Conservation (phyloP, 2,329 filamentous ascomycete genomes). For the Blastomyces silverae region DNA sequence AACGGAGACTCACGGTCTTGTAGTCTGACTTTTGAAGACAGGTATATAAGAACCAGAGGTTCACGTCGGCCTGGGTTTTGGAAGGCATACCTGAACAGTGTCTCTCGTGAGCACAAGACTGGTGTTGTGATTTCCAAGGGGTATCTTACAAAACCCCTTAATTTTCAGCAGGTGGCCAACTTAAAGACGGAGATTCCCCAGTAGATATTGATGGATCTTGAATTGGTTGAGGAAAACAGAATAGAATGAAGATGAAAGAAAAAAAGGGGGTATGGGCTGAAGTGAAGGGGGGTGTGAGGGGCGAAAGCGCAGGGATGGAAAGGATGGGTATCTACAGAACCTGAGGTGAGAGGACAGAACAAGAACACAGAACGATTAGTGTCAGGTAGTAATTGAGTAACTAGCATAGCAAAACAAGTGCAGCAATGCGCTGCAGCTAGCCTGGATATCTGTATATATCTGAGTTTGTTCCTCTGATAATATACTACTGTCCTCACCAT, state of each 20-base stretch:
- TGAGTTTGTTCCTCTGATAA: not conserved
- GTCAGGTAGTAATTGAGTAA: not conserved
- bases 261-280: not conserved
- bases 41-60: slow-evolving; percentile 39
- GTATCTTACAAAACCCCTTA: not conserved
- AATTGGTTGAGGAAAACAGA: not conserved
- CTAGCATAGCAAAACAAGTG: not conserved
- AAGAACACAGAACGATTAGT: not conserved
- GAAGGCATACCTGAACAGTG: slow-evolving; percentile 31
- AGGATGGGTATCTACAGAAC: not conserved
- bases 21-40: slow-evolving; percentile 38
- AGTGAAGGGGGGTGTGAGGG: not conserved
- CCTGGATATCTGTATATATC: slow-evolving; percentile 10
- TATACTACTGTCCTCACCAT: not conserved
- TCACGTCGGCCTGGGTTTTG: slow-evolving; percentile 36
- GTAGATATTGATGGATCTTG: not conserved
- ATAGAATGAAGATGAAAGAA: not conserved
- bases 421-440: slow-evolving; percentile 1
- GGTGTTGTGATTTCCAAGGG: not conserved
- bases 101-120: not conserved
- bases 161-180: not conserved
- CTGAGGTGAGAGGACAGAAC: not conserved
- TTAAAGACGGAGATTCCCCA: not conserved
- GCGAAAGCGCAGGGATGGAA: not conserved
- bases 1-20: slow-evolving; percentile 31